Base-by-base conservation (phyloP, 108 stramenopile species). In the Nitzschia palea region DNA sequence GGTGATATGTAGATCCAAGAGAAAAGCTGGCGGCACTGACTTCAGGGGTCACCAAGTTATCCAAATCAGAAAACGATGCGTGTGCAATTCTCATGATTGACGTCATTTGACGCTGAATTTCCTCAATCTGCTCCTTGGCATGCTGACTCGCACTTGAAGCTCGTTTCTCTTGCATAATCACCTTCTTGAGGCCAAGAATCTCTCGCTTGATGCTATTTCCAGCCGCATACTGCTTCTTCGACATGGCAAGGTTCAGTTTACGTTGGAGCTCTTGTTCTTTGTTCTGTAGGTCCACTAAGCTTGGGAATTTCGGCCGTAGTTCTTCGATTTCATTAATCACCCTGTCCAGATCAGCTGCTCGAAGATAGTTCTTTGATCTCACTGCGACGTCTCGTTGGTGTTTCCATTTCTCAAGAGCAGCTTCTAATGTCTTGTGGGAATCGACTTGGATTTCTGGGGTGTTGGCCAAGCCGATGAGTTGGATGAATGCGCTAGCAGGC, bases 141-240 rank as follows among this genome's bases (percentile, higher is more conserved):
- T 37, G 45, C 23, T 61, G 58, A 3, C 30, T 43, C 15, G 26
- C 59, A 14, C 43, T 60, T 0, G 36, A 27, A 32, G 60, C 42
- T 36, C 67, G 47, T 44, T 76, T 76, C 34, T 77, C 63, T 33
- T 69, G 62, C 68, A 77, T 57, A n/a, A 77, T 77, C 0, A 62
- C 45, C 55, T 60, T 50, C 55, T 77, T 77, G 44, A 77, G 17
- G 3, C 55, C 28, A 29, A 77, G 37, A 33, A 77, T 70, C 23
- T 77, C 65, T 17, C 65, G 47, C 57, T 70, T 70, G 57, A 69
- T 59, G 18, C 29, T 37, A 30, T 76, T 76, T 43, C 68, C 68
- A 23, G 52, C 68, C 14, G 73, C 62, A 8, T 77, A 77, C 42
- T 69, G 68, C 44, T 59, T 62, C 30, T 50, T 50, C 17, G 68